phyloP scores from a whole-genome alignment of 805 yeast species.

The Sugiyamaella mastotermitis region DNA sequence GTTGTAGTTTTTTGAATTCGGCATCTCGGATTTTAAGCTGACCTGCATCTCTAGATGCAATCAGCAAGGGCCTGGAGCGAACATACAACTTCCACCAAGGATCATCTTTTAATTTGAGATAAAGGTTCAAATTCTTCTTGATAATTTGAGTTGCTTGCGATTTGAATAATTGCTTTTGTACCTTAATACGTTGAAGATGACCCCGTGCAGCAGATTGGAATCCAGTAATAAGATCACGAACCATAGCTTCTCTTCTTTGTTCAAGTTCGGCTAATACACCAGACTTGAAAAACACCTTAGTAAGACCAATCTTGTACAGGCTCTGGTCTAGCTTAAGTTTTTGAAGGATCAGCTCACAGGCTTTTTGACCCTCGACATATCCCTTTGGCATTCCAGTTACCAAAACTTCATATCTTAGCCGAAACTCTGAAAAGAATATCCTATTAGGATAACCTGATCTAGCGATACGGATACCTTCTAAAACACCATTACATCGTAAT shows the following conservation, averaged over 20 bases:
- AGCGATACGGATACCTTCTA: constrained; percentile 96
- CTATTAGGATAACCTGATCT: constrained; percentile 96
- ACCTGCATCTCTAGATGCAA: constrained; percentile 53
- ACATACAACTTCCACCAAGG: constrained; percentile 78
- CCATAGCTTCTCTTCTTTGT: constrained; percentile 59
- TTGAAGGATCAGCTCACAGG: constrained; percentile 61
- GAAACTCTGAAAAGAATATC: constrained; percentile 75
- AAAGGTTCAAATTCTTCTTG: constrained; percentile 51
- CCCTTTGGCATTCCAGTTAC: constrained; percentile 41
- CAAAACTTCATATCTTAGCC: constrained; percentile 66
- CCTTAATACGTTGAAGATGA: constrained; percentile 43
- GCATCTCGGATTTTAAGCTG: constrained; percentile 42
- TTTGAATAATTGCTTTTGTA: constrained; percentile 46
- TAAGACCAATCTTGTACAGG: constrained; percentile 61
- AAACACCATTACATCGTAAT: constrained; percentile 91
- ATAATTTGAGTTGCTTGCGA: constrained; percentile 67
- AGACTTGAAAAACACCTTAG: constrained; percentile 69
- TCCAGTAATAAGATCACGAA: constrained; percentile 48
- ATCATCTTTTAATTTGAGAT: constrained; percentile 43
- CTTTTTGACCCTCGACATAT: constrained; percentile 49
- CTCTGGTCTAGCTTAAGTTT: constrained; percentile 54
- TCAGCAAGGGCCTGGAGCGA: constrained; percentile 68
- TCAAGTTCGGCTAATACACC: constrained; percentile 78
- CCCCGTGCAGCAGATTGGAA: constrained; percentile 70
- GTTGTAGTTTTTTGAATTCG: constrained; percentile 29